Evolutionary conservation across 2,329 filamentous ascomycete genomes (phyloP).

Genomic region (Aspergillus ruber): DNA sequence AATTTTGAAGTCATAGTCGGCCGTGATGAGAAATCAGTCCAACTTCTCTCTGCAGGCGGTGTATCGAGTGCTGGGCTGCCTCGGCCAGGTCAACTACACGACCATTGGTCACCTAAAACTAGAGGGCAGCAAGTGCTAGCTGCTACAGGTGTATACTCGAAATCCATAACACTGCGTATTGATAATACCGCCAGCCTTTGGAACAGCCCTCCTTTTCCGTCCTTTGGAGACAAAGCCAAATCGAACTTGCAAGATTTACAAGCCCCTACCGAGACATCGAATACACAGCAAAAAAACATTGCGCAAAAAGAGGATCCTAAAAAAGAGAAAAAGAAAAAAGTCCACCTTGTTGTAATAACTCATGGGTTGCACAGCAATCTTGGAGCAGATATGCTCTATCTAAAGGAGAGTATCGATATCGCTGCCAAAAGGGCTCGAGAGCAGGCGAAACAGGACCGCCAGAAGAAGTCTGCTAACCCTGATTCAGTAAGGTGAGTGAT

Average conservation of each 20-base stretch:
- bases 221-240: slow-evolving; percentile 43
- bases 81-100: slow-evolving; percentile 64
- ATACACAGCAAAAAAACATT: neutral
- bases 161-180: slow-evolving; percentile 67
- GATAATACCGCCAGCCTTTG: slow-evolving; percentile 87
- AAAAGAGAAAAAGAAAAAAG: slow-evolving; percentile 51
- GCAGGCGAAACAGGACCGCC: slow-evolving; percentile 52
- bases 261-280: slow-evolving; percentile 12
- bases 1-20: slow-evolving; percentile 82
- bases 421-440: slow-evolving; percentile 62
- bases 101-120: slow-evolving; percentile 62
- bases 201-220: slow-evolving; percentile 82
- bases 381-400: slow-evolving; percentile 89
- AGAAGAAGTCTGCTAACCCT: slow-evolving; percentile 16
- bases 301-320: slow-evolving; percentile 17
- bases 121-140: slow-evolving; percentile 53
- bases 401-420: slow-evolving; percentile 95
- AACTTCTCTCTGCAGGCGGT: slow-evolving; percentile 55
- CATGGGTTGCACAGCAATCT: slow-evolving; percentile 95
- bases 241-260: slow-evolving; percentile 8
- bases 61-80: slow-evolving; percentile 45
- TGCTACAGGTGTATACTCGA: slow-evolving; percentile 73
- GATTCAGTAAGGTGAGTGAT: neutral
- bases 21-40: slow-evolving; percentile 76
- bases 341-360: slow-evolving; percentile 87